Percentiles rank a stretch among this genome's conserved stretches.
Evolutionary conservation across 177 flowering plant species (phyloP).

Genomic region (Vitis hybrid): DNA sequence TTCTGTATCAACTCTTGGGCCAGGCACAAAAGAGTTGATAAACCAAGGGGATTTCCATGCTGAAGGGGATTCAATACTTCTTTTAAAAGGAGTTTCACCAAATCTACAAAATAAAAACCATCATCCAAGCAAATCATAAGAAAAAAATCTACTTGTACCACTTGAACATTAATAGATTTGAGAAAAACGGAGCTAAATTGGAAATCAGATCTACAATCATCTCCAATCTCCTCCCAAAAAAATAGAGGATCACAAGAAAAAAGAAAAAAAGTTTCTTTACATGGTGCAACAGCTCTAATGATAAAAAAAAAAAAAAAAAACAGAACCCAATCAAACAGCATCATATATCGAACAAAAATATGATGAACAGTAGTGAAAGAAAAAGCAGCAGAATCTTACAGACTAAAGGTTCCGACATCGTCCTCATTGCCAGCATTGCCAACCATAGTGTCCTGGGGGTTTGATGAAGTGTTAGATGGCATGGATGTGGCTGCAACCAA

Average conservation of each 20-base stretch:
- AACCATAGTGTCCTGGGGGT: constrained; percentile 25
- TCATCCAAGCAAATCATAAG: constrained; percentile 5
- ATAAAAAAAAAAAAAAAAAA: not conserved
- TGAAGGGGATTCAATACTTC: constrained; percentile 88
- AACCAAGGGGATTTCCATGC: constrained; percentile 97
- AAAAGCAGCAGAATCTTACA: constrained; percentile 44
- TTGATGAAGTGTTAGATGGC: constrained; percentile 26
- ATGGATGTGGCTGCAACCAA: constrained; percentile 25
- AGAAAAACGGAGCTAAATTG: not conserved
- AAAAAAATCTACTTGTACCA: not conserved
- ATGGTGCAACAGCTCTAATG: not conserved
- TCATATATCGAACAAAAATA: not conserved
- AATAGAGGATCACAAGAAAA: no score
- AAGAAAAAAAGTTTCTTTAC: not conserved
- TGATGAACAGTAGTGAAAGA: not conserved
- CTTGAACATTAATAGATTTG: not conserved
- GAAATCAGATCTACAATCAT: not conserved
- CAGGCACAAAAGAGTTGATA: constrained; percentile 57
- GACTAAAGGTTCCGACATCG: constrained; percentile 41
- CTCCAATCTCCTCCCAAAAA: no score
- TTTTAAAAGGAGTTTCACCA: constrained; percentile 73
- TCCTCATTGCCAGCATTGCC: constrained; percentile 37
- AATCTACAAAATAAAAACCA: constrained; percentile 41
- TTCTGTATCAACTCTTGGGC: constrained; percentile 73
- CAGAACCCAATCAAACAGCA: not conserved